Percentiles rank a stretch among this genome's conserved stretches.
Conservation (phyloP, 2,329 filamentous ascomycete species). For the Neofusicoccum ribis region DNA sequence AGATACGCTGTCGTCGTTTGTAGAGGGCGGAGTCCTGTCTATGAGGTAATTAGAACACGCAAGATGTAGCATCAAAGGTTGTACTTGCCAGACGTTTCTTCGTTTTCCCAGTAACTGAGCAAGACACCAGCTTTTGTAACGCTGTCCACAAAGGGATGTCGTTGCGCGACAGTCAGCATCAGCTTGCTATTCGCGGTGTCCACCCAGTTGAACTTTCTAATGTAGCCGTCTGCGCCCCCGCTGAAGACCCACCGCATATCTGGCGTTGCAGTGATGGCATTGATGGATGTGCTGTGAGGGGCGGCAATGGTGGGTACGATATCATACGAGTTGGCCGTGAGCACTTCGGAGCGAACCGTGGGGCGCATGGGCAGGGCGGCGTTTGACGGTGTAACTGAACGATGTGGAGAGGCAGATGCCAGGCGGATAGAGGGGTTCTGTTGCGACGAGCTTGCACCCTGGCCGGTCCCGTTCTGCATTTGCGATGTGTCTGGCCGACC, state of each 20-base stretch:
- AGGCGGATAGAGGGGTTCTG: conserved; percentile 48
- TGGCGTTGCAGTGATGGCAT: conserved; percentile 85
- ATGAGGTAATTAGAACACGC: conserved; percentile 17
- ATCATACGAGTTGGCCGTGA: conserved; percentile 81
- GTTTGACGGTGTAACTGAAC: conserved; percentile 37
- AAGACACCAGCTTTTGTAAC: conserved; percentile 93
- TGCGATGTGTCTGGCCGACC: conserved; percentile 27
- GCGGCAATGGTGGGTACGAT: conserved; percentile 97
- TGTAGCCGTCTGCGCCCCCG: conserved; percentile 91
- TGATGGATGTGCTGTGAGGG: conserved; percentile 93
- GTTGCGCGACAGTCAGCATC: conserved; percentile 88
- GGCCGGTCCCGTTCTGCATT: conserved; percentile 29
- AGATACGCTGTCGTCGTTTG: conserved; percentile 56
- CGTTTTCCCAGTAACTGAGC: conserved; percentile 98
- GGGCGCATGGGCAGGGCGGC: conserved; percentile 54
- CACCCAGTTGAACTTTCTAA: conserved; percentile 93
- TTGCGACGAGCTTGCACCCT: conserved; percentile 24
- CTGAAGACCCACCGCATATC: conserved; percentile 95
- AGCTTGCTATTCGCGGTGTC: conserved; percentile 95
- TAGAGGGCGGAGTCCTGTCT: conserved; percentile 30
- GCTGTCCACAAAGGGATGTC: conserved; percentile 95
- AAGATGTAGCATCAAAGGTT: neutral
- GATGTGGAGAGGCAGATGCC: conserved; percentile 48
- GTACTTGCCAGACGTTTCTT: conserved; percentile 62
- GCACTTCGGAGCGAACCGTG: conserved; percentile 71